Evolutionary conservation across 2,329 filamentous ascomycete species (phyloP).

Genomic region (Fusarium sp.): DNA sequence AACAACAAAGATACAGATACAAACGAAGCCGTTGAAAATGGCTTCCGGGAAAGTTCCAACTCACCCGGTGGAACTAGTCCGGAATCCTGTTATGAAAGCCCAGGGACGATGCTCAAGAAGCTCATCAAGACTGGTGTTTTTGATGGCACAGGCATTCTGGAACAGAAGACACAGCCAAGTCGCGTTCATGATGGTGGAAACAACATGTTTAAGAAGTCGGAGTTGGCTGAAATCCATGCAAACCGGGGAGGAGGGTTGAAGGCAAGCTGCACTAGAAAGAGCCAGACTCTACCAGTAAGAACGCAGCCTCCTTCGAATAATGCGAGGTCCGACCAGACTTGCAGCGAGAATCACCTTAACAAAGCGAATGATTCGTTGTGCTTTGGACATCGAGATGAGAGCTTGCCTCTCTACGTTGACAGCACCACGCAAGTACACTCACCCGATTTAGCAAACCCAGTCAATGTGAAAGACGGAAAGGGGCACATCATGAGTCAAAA

Average conservation of each 20-base stretch:
- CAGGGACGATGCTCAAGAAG: conserved; percentile 13
- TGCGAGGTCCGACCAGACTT: not conserved
- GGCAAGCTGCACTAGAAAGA: conserved; percentile 16
- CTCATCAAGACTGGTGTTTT: conserved; percentile 40
- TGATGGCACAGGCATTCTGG: conserved; percentile 21
- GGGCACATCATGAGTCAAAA: not conserved
- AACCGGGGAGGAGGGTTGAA: conserved; percentile 41
- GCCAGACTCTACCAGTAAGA: not conserved
- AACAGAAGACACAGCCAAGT: not conserved
- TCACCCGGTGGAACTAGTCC: not conserved
- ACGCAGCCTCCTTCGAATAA: not conserved
- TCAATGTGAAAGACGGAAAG: not conserved
- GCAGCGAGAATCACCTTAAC: not conserved
- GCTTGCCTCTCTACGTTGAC: not conserved
- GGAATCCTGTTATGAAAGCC: not conserved
- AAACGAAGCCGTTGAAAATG: not conserved
- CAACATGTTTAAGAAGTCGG: not conserved
- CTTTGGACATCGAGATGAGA: not conserved
- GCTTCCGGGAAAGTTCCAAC: not conserved
- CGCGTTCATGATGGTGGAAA: not conserved
- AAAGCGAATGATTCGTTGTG: not conserved
- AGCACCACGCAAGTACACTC: not conserved
- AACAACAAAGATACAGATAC: not conserved
- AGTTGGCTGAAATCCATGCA: not conserved
- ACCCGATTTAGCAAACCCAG: not conserved